These are phyloP conservation scores for Scheffersomyces segobiensis DNA, from an alignment of 1,139 yeast genomes.

Conservation along the genomic window DNA sequence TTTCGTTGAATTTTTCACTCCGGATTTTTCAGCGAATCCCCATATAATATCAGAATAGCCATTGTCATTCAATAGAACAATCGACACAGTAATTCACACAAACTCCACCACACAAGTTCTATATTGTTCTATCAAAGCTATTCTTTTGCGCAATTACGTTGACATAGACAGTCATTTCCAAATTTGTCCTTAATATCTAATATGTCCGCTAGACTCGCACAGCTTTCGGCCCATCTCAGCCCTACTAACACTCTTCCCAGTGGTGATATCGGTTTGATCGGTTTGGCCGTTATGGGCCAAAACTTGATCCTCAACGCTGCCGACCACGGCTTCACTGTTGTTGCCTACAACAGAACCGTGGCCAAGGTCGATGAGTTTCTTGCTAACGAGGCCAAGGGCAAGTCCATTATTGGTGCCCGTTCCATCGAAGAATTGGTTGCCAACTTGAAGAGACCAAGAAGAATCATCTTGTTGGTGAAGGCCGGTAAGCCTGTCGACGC, in stretches of 20 bases:
- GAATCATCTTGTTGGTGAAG: constrained; percentile 90
- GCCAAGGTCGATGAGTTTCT: constrained; percentile 93
- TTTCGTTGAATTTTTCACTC: not conserved
- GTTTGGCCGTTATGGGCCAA: constrained; percentile 99
- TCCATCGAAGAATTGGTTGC: constrained; percentile 86
- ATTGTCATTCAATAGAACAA: not conserved
- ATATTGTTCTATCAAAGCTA: not conserved
- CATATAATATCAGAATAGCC: not conserved
- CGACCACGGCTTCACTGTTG: constrained; percentile 96
- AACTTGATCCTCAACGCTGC: constrained; percentile 97
- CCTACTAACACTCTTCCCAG: constrained; percentile 40
- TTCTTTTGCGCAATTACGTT: not conserved
- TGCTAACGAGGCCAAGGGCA: constrained; percentile 93
- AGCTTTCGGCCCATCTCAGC: constrained; percentile 10
- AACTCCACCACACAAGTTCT: not conserved
- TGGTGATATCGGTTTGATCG: constrained; percentile 98
- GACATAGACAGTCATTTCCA: not conserved
- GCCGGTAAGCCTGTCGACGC: constrained; percentile 96
- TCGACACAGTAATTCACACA: not conserved
- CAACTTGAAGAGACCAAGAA: constrained; percentile 95
- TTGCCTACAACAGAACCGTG: constrained; percentile 97
- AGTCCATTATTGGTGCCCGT: constrained; percentile 89
- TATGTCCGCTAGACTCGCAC: not conserved
- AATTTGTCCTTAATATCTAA: too few relatives aligned
- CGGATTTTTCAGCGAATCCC: not conserved